A percentile compares a stretch with the other conserved stretches of the same genome.
Conservation (phyloP, 1,139 yeast genomes). For the Torulaspora globosa region DNA sequence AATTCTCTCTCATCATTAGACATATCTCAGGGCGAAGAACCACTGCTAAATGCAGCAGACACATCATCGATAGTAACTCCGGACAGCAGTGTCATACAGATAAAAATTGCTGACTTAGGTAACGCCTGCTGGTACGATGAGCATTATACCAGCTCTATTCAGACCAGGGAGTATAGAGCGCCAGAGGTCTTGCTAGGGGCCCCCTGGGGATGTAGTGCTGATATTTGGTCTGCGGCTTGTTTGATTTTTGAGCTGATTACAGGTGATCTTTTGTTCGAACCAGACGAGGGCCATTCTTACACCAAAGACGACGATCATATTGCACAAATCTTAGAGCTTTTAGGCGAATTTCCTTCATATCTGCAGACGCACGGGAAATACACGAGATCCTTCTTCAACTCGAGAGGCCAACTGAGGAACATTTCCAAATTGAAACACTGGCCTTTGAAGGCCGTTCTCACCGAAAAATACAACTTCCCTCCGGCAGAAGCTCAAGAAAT, state of each 20-base stretch:
- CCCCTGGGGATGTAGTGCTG: slow-evolving; percentile 72
- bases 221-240: slow-evolving; percentile 73
- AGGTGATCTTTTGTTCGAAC: slow-evolving; percentile 74
- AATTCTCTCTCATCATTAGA: slow-evolving; percentile 36
- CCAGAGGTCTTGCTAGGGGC: slow-evolving; percentile 63
- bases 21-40: slow-evolving; percentile 39
- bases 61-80: slow-evolving; percentile 5
- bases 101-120: slow-evolving; percentile 73
- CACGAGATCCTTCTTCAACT: slow-evolving; percentile 49
- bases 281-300: slow-evolving; percentile 47
- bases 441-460: slow-evolving; percentile 58
- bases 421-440: slow-evolving; percentile 61
- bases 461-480: slow-evolving; percentile 55
- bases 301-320: slow-evolving; percentile 69
- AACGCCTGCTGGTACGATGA: slow-evolving; percentile 66
- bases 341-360: slow-evolving; percentile 55
- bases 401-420: slow-evolving; percentile 52
- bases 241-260: slow-evolving; percentile 66
- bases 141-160: slow-evolving; percentile 69
- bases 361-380: slow-evolving; percentile 49
- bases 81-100: slow-evolving; percentile 39
- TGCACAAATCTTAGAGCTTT: slow-evolving; percentile 65
- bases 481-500: slow-evolving; percentile 51
- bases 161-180: slow-evolving; percentile 70
- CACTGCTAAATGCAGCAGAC: slow-evolving; percentile 1